Conservation (phyloP, 2,329 filamentous ascomycete species). For the Colletotrichum sojae region DNA sequence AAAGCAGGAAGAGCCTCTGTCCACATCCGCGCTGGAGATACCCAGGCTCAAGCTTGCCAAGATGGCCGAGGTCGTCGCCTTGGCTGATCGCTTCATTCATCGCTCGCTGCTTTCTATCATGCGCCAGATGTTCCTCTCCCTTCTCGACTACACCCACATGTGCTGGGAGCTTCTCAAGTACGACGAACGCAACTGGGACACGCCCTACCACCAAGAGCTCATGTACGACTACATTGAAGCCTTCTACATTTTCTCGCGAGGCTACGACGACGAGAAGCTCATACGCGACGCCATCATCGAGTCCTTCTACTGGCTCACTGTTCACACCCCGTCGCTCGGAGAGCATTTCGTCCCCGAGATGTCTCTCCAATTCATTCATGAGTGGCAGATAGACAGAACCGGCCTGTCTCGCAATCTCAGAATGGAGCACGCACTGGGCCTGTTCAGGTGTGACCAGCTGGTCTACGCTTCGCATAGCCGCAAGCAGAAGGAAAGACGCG, state of each 20-base stretch:
- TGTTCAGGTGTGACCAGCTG: slow-evolving; percentile 28
- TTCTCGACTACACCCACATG: slow-evolving; percentile 10
- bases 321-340: background rate
- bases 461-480: slow-evolving; percentile 23
- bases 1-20: background rate
- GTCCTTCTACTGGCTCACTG: slow-evolving; percentile 30
- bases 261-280: slow-evolving; percentile 27
- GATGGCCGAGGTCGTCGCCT: slow-evolving; percentile 8
- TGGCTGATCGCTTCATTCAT: slow-evolving; percentile 32
- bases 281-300: slow-evolving; percentile 29
- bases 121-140: slow-evolving; percentile 27
- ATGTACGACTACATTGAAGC: slow-evolving; percentile 25
- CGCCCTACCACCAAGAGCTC: slow-evolving; percentile 15
- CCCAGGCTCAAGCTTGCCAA: slow-evolving; percentile 16
- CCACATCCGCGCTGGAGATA: slow-evolving; percentile 1
- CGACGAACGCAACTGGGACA: slow-evolving; percentile 8
- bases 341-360: slow-evolving; percentile 10
- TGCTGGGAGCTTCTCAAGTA: slow-evolving; percentile 17
- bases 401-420: background rate
- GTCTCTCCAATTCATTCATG: slow-evolving; percentile 2
- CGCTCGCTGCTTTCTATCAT: slow-evolving; percentile 31
- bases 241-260: slow-evolving; percentile 14
- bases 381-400: slow-evolving; percentile 16
- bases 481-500: slow-evolving; percentile 21
- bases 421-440: slow-evolving; percentile 11